A percentile compares a stretch with the other conserved stretches of the same genome.
phyloP scores from a whole-genome alignment of 176 grass and related monocot species.

The Musa itinerans region DNA sequence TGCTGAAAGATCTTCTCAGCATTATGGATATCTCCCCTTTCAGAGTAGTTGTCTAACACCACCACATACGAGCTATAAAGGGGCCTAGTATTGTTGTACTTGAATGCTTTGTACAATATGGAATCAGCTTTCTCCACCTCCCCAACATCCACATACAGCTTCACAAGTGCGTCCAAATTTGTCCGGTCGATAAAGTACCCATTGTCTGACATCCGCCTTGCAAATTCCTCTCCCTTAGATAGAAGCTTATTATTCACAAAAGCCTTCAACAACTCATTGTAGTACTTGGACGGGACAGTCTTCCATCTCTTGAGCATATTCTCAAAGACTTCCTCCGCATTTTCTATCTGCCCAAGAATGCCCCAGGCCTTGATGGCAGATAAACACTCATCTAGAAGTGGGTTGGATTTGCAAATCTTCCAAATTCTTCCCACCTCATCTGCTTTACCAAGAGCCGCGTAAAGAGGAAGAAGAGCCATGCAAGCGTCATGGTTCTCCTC shows the following conservation, averaged over 20 bases:
- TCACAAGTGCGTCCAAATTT: slow-evolving; percentile 58
- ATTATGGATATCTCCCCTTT: slow-evolving; percentile 66
- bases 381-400: slow-evolving; percentile 41
- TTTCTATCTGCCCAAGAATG: slow-evolving; percentile 43
- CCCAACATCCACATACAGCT: slow-evolving; percentile 55
- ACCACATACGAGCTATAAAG: slow-evolving; percentile 33
- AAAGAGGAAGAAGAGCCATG: slow-evolving; percentile 51
- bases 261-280: slow-evolving; percentile 52
- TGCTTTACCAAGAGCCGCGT: slow-evolving; percentile 51
- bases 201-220: slow-evolving; percentile 41
- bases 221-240: slow-evolving; percentile 45
- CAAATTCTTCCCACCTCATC: slow-evolving; percentile 53
- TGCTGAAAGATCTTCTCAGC: slow-evolving; percentile 59
- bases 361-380: slow-evolving; percentile 65
- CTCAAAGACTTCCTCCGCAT: slow-evolving; percentile 45
- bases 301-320: slow-evolving; percentile 29
- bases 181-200: slow-evolving; percentile 26
- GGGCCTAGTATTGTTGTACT: slow-evolving; percentile 35
- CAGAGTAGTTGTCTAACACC: slow-evolving; percentile 46
- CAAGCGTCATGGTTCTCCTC: slow-evolving; percentile 25
- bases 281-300: slow-evolving; percentile 41
- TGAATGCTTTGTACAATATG: slow-evolving; percentile 40
- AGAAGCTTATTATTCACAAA: slow-evolving; percentile 62
- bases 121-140: slow-evolving; percentile 55
- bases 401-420: slow-evolving; percentile 39